A percentile compares a stretch with the other conserved stretches of the same genome.
phyloP scores from a whole-genome alignment of 768 basidiomycete genomes.

The Kondoa malvinella region DNA sequence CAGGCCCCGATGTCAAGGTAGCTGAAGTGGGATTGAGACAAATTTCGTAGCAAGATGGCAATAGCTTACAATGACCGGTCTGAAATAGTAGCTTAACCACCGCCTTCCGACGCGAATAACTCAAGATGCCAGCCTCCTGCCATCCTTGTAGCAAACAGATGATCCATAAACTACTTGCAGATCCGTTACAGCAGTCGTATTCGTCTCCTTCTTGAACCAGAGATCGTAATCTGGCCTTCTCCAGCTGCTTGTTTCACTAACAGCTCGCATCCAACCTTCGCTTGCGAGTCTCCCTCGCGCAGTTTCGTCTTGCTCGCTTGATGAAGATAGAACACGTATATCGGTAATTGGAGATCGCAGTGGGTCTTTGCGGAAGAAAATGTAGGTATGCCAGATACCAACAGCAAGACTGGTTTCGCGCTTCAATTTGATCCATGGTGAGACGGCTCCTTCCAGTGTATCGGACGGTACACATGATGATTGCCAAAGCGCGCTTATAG shows the following conservation, averaged over 20 bases:
- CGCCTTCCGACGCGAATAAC: neutral
- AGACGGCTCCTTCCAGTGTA: too few relatives aligned
- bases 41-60: too few relatives aligned
- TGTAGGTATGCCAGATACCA: conserved; percentile 52
- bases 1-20: conserved; percentile 32
- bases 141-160: conserved; percentile 2
- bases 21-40: conserved; percentile 1
- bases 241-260: conserved; percentile 43
- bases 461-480: too few relatives aligned
- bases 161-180: conserved; percentile 66
- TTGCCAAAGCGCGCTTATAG: too few relatives aligned
- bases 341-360: neutral
- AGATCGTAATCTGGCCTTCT: conserved; percentile 44
- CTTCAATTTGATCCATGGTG: too few relatives aligned
- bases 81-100: conserved; percentile 15
- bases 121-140: neutral
- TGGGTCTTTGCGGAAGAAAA: conserved; percentile 12
- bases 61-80: too few relatives aligned
- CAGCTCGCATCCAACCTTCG: conserved; percentile 42
- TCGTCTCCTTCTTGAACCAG: conserved; percentile 50
- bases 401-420: too few relatives aligned
- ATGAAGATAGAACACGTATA: neutral
- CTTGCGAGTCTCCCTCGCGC: conserved; percentile 15
- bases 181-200: conserved; percentile 51
- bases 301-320: neutral